A percentile compares a stretch with the other conserved stretches of the same genome.
Conservation (phyloP, 2,329 filamentous ascomycete genomes). For the Fulvia fulva region DNA sequence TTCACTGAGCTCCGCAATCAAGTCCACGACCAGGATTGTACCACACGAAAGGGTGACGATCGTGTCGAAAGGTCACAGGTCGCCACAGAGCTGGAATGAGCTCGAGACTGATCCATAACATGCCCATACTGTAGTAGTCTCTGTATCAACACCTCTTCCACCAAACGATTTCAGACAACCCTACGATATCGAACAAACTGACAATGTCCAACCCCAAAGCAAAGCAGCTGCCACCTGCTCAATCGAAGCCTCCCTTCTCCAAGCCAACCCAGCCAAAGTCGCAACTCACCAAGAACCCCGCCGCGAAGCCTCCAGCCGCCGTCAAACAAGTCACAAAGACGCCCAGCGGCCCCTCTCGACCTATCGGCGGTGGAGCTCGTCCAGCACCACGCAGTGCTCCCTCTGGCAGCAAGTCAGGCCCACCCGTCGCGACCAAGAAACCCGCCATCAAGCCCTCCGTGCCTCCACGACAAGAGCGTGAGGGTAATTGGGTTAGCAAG, state of each 20-base stretch:
- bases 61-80: background rate
- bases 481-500: constrained; percentile 46
- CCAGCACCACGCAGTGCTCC: constrained; percentile 6
- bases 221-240: background rate
- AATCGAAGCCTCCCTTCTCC: background rate
- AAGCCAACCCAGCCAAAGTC: background rate
- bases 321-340: background rate
- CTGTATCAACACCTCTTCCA: background rate
- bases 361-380: constrained; percentile 2
- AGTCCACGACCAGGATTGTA: background rate
- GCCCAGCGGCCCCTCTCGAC: background rate
- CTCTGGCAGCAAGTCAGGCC: constrained; percentile 2
- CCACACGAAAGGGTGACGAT: background rate
- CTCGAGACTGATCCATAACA: background rate
- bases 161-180: background rate
- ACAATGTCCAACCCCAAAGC: constrained; percentile 5
- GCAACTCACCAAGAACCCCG: constrained; percentile 5
- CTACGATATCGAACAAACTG: background rate
- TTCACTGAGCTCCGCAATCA: background rate
- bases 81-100: background rate
- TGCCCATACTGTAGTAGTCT: background rate
- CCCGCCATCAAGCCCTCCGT: constrained; percentile 1
- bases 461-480: constrained; percentile 10
- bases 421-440: background rate
- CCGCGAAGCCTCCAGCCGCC: constrained; percentile 2